Evolutionary conservation across 1,284 basidiomycete species (phyloP), one percentile per base, ranked within the genome.

Genomic region (Microbotryum violaceum): DNA sequence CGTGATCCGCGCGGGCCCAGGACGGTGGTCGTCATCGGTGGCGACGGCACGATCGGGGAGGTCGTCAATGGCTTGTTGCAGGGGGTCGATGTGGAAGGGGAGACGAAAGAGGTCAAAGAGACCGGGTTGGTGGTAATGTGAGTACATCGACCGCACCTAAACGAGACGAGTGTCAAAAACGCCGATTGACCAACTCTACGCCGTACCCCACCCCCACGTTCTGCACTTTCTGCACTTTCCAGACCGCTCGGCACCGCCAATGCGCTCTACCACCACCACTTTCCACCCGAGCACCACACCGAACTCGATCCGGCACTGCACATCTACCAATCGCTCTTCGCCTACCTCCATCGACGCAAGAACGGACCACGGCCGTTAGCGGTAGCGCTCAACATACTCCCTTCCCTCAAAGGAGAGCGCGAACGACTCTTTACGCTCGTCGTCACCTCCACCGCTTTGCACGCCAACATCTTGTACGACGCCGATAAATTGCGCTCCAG

Each of bases 211-310:
- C 31, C 31, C 29, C 29, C 29, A 29, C 27, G n/a, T n/a, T n/a
- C 27, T 3, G 4, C 27, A 31, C 7, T 31, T 31, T 8, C 29
- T 31, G 6, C 9, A 8, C 8, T 10, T 31, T 9, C 7, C 7
- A 73, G 81, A 18, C 91, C 92, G 4, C 83, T 83, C 49, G 93
- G 93, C 12, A 97, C 92, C n/a, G 91, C 91, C 21, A 97, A 97
- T 72, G 93, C 93, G 0, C 79, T 96, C n/a, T 91, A 87, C 74
- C 81, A 74, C 6, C 76, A 78, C 20, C 67, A 78, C 23, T 80
- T 78, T 81, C 57, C 86, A 79, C 51, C 75, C 84, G 50, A 87
- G 83, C 68, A 81, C 79, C 4, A 79, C 79, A 23, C 42, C 4
- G 2, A 31, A 61, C 48, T 42, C 54, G 56, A 1, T 1, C 31